These are phyloP conservation scores for Xylaria telfairii DNA, from an alignment of 495 filamentous ascomycete genomes.

Conservation along the genomic window DNA sequence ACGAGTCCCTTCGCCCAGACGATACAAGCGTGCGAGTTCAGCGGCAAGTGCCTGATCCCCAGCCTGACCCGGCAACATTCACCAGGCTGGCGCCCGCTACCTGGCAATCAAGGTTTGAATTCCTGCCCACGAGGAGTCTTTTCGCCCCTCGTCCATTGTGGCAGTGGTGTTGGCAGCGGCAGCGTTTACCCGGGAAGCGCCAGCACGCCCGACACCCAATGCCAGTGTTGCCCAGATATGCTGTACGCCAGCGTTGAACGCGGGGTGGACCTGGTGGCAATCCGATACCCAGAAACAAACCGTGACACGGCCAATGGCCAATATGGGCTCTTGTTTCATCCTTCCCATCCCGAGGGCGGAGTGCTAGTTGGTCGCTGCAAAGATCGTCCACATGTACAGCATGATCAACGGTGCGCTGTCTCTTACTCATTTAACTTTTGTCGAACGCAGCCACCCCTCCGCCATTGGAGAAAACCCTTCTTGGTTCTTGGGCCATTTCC, in stretches of 20 bases:
- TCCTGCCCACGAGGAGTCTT: background rate
- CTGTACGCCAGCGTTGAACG: slow-evolving; percentile 6
- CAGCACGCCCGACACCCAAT: slow-evolving; percentile 10
- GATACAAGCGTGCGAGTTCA: background rate
- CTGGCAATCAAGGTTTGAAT: background rate
- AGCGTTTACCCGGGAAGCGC: slow-evolving; percentile 14
- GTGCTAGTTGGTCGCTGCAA: slow-evolving; percentile 14
- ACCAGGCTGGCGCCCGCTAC: slow-evolving; percentile 6
- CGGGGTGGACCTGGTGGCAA: slow-evolving; percentile 17
- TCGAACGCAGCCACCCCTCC: slow-evolving; percentile 11
- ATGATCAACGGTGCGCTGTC: slow-evolving; percentile 26
- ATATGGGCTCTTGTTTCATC: slow-evolving; percentile 23
- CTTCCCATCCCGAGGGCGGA: slow-evolving; percentile 10
- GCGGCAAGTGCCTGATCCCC: background rate
- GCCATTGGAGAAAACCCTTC: slow-evolving; percentile 7
- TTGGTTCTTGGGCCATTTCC: background rate
- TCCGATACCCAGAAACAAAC: slow-evolving; percentile 20
- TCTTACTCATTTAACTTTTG: slow-evolving; percentile 20
- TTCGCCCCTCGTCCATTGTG: background rate
- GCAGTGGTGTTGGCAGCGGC: slow-evolving; percentile 7
- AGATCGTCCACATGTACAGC: slow-evolving; percentile 21
- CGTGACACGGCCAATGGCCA: slow-evolving; percentile 19
- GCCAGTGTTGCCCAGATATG: background rate
- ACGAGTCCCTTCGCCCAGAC: background rate
- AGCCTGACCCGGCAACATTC: background rate